Percentiles rank a stretch among this genome's conserved stretches.
These are phyloP conservation scores for Scleroderma citrinum DNA, from an alignment of 768 basidiomycete genomes.

Conservation along the genomic window DNA sequence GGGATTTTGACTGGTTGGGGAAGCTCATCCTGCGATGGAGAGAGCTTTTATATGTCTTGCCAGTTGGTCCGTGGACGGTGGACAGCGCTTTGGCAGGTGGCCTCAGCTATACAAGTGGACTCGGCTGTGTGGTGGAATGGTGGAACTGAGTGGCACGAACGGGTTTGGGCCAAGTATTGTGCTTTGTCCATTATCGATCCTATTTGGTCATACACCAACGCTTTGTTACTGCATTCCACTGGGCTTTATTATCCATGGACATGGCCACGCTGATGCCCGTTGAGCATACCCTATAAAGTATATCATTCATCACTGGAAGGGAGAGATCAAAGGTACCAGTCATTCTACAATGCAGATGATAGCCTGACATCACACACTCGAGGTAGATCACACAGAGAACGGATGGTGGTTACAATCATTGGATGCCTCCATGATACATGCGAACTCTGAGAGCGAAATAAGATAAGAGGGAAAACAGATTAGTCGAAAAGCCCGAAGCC, in stretches of 20 bases:
- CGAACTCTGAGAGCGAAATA: constrained; percentile 14
- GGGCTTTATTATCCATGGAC: too few relatives aligned
- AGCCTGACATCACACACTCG: too few relatives aligned
- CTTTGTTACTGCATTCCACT: too few relatives aligned
- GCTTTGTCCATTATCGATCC: neutral
- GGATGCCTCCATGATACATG: constrained; percentile 1
- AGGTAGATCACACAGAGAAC: neutral
- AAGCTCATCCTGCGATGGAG: neutral
- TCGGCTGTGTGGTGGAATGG: neutral
- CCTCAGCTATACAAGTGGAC: neutral
- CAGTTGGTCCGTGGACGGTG: constrained; percentile 1
- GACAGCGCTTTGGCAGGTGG: neutral
- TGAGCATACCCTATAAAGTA: too few relatives aligned
- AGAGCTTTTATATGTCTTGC: constrained; percentile 1
- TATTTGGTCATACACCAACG: too few relatives aligned
- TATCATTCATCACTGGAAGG: too few relatives aligned
- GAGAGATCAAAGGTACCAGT: too few relatives aligned
- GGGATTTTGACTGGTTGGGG: neutral
- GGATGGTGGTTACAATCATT: neutral
- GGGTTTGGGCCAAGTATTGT: neutral
- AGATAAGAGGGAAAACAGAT: constrained; percentile 27
- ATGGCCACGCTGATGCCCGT: too few relatives aligned
- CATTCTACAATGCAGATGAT: too few relatives aligned
- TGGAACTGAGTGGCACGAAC: neutral
- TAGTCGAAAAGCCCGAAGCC: constrained; percentile 97